phyloP scores from a whole-genome alignment of 257 asterid genomes.

The Fraxinus anomala region DNA sequence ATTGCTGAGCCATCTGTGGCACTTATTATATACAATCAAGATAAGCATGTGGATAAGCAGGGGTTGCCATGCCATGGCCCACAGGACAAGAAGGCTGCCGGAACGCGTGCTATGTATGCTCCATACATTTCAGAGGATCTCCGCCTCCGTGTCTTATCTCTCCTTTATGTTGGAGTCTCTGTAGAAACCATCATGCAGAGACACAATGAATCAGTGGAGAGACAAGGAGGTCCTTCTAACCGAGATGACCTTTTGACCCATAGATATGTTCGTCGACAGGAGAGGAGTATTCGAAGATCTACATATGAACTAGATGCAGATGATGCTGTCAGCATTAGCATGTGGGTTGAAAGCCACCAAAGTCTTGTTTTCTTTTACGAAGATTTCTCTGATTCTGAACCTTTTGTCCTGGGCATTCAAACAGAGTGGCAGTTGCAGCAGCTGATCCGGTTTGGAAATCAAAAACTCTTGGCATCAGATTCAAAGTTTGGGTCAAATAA shows the following conservation, averaged over 20 bases:
- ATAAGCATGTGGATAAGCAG: constrained; percentile 79
- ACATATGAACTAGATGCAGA: constrained; percentile 75
- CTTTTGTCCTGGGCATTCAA: constrained; percentile 87
- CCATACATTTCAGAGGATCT: constrained; percentile 97
- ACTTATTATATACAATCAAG: constrained; percentile 80
- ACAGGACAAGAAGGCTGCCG: constrained; percentile 79
- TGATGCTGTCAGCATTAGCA: constrained; percentile 71
- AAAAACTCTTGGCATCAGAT: constrained; percentile 72
- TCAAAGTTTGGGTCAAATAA: constrained; percentile 85
- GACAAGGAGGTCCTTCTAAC: constrained; percentile 88
- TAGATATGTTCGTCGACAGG: constrained; percentile 92
- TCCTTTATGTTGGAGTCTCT: constrained; percentile 90
- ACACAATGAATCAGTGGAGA: constrained; percentile 88
- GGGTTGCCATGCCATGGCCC: constrained; percentile 97
- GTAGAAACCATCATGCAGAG: constrained; percentile 98
- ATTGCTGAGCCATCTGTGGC: constrained; percentile 91
- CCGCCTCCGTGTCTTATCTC: constrained; percentile 82
- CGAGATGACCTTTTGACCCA: constrained; percentile 96
- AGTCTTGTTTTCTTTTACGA: constrained; percentile 74
- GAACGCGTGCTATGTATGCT: constrained; percentile 98
- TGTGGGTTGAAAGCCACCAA: constrained; percentile 83
- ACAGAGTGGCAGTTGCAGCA: constrained; percentile 99
- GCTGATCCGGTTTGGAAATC: constrained; percentile 86
- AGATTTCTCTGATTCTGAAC: constrained; percentile 78
- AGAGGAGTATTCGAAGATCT: constrained; percentile 80